Base-by-base conservation (phyloP, 768 basidiomycete species). In the Mycena indigotica region DNA sequence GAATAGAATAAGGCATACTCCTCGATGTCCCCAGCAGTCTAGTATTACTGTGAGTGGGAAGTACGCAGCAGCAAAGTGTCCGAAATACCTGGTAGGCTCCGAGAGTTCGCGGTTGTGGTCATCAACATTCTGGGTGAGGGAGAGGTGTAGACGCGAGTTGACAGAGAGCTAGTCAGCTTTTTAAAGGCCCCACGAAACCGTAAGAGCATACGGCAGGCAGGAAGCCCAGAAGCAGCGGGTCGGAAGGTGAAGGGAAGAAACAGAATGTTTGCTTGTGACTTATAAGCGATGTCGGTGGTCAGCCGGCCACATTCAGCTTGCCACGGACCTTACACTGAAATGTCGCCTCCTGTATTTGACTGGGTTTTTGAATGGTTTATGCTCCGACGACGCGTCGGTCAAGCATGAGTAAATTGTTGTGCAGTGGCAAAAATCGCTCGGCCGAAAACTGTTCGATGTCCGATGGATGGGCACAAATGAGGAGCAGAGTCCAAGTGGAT, bases 11-110 rank as follows among this genome's bases (percentile, higher is more conserved):
- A 13, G 15, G 62, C 66, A 32, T 59, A 70, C 69, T 46, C 70
- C 70, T 28, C 70, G 67, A 56, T 53, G 76, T 55, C 76, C 74
- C 78, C 75, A 96, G 71, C 94, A 96, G 67, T 94, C 91, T 82
- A 39, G 17, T 50, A 52, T 49, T 21, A 35, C 57, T 32, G 4
- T 58, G 13, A 50, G 52, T 12, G 28, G 26, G 19, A 23, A 30
- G 30, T 38, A 28, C 61, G 17, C 29, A 51, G 41, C 19, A 17
- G 16, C 41, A 19, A 17, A 0, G n/a, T 29, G 2, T n/a, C 21
- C 51, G 23, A 4, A 5, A 17, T 53, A 73, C 72, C 72, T 50
- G 72, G 72, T 39, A 73, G 50, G 32, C 40, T 56, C 64, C 56
- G 61, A 40, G 62, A 52, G 39, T 35, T 55, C 5, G 25, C 4